Evolutionary conservation across 2,329 filamentous ascomycete genomes (phyloP).

Genomic region (Podosphaera leucotricha): DNA sequence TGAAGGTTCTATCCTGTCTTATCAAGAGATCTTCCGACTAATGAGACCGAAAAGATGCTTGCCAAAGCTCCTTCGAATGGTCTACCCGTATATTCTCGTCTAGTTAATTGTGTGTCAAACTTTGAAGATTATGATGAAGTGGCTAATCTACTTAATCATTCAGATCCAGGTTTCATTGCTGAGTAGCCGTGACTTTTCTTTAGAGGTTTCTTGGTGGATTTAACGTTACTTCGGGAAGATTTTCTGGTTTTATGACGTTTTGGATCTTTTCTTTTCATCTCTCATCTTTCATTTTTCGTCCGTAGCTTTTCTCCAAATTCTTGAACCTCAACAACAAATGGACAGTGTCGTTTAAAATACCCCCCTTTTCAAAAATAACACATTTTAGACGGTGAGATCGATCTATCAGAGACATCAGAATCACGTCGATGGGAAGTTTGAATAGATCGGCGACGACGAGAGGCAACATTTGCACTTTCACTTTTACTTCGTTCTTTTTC

Average conservation of each 20-base stretch:
- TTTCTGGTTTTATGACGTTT: not conserved
- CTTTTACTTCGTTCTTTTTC: not conserved
- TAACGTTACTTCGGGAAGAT: not conserved
- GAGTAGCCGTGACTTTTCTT: constrained; percentile 1
- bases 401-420: constrained; percentile 1
- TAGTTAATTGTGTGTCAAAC: too few relatives aligned
- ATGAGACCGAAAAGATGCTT: too few relatives aligned
- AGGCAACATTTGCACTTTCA: not conserved
- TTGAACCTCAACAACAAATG: not conserved
- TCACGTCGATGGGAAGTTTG: not conserved
- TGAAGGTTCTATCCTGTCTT: too few relatives aligned
- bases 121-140: too few relatives aligned
- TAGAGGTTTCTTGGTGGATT: not conserved
- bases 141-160: too few relatives aligned
- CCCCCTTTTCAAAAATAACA: constrained; percentile 1
- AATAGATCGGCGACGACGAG: not conserved
- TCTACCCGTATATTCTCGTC: too few relatives aligned
- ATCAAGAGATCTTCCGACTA: too few relatives aligned
- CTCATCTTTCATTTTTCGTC: not conserved
- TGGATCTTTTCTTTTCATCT: not conserved
- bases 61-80: too few relatives aligned
- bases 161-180: too few relatives aligned
- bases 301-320: not conserved
- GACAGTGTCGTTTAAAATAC: not conserved
- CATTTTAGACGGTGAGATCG: not conserved